Conservation (phyloP, 2,329 filamentous ascomycete species). For the Coniosporium tulheliwenetii region DNA sequence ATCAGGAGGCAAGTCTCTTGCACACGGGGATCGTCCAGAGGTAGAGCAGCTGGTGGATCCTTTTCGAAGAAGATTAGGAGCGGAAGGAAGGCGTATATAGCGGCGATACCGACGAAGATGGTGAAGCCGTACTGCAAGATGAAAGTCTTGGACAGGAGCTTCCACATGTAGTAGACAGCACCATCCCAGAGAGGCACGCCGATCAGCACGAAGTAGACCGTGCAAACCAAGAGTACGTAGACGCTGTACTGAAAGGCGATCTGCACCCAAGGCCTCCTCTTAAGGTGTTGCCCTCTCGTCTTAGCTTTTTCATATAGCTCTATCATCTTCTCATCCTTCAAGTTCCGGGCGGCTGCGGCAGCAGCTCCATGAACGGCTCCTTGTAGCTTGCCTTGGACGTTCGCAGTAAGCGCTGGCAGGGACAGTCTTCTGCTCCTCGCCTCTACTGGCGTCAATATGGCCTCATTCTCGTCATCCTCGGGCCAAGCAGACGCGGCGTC, state of each 20-base stretch:
- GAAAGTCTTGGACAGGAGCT: slow-evolving; percentile 21
- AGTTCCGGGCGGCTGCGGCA: no score
- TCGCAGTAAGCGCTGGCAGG: no score
- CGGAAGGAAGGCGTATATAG: slow-evolving; percentile 17
- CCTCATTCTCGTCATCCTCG: no score
- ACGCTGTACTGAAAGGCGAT: slow-evolving; percentile 18
- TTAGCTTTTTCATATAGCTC: slow-evolving; percentile 11
- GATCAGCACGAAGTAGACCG: slow-evolving; percentile 26
- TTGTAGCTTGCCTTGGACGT: slow-evolving; percentile 2
- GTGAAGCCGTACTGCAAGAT: slow-evolving; percentile 22
- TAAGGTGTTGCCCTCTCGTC: slow-evolving; percentile 5
- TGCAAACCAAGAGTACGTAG: slow-evolving; percentile 16
- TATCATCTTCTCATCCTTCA: neutral
- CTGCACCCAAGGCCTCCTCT: slow-evolving; percentile 15
- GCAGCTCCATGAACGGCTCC: no score
- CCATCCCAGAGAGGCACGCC: slow-evolving; percentile 28
- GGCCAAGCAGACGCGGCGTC: no score
- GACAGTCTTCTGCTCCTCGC: no score
- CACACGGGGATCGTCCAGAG: slow-evolving; percentile 9
- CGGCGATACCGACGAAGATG: slow-evolving; percentile 19
- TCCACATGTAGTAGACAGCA: slow-evolving; percentile 23
- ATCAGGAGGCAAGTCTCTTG: slow-evolving; percentile 23
- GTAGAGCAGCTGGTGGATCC: slow-evolving; percentile 9
- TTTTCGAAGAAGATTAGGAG: slow-evolving; percentile 10
- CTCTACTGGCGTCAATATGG: no score